phyloP scores from a whole-genome alignment of 495 filamentous ascomycete genomes.

The Aspergillus diversus region DNA sequence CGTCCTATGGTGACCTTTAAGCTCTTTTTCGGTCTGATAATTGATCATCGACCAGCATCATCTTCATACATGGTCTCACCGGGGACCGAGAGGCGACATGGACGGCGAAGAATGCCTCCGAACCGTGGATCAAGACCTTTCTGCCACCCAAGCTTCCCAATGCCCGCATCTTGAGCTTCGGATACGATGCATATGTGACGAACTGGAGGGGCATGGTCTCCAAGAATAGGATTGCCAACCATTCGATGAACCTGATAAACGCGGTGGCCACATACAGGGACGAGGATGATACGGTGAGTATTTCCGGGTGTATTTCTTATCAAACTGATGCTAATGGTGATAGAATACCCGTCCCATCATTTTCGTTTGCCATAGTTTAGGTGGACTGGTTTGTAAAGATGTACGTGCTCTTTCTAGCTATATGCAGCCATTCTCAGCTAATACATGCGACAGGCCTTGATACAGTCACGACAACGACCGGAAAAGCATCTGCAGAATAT shows the following conservation, averaged over 20 bases:
- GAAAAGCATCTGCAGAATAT: neutral
- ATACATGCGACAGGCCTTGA: no score
- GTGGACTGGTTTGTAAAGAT: slow-evolving; percentile 21
- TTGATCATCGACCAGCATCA: neutral
- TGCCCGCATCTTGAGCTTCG: slow-evolving; percentile 34
- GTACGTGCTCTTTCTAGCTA: neutral
- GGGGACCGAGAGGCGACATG: slow-evolving; percentile 35
- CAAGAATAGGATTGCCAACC: neutral
- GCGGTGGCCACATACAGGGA: neutral
- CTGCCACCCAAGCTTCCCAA: slow-evolving; percentile 23
- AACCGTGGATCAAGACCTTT: slow-evolving; percentile 32
- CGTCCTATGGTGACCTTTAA: neutral
- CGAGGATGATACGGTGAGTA: neutral
- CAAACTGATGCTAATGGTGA: neutral
- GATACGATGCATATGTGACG: slow-evolving; percentile 34
- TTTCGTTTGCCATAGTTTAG: slow-evolving; percentile 25
- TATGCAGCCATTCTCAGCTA: neutral
- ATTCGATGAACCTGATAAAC: neutral
- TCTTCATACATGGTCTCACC: slow-evolving; percentile 38
- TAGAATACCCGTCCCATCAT: slow-evolving; percentile 14
- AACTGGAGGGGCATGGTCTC: neutral
- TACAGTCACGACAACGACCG: neutral
- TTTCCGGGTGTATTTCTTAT: neutral
- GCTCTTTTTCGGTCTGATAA: neutral
- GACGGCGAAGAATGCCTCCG: slow-evolving; percentile 22